Conservation (phyloP, 257 asterid species). For the Cruciata laevipes region DNA sequence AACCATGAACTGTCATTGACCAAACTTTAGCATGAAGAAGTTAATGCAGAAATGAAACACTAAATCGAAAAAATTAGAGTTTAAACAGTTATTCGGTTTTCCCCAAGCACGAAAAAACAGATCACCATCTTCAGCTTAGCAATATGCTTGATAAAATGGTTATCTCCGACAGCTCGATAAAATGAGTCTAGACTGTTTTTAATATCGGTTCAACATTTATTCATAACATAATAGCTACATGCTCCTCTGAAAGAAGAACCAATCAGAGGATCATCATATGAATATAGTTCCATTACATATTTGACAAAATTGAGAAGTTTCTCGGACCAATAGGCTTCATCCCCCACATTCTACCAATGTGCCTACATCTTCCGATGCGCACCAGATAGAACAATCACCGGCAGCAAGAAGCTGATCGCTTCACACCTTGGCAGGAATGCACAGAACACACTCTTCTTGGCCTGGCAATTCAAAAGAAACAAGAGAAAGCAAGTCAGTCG, state of each 20-base stretch:
- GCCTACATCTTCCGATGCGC: constrained; percentile 33
- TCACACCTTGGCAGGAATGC: constrained; percentile 19
- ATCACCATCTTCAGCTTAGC: neutral
- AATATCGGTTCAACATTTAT: constrained; percentile 1
- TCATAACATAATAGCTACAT: constrained; percentile 2
- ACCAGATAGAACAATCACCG: constrained; percentile 26
- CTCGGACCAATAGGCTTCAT: constrained; percentile 79
- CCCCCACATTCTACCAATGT: constrained; percentile 36
- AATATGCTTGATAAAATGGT: neutral
- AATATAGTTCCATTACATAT: constrained; percentile 23
- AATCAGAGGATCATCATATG: constrained; percentile 12
- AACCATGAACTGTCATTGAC: neutral
- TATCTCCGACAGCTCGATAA: constrained; percentile 1
- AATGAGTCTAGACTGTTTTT: neutral
- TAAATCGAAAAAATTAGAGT: neutral
- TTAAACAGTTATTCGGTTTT: neutral
- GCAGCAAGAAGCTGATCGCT: constrained; percentile 14
- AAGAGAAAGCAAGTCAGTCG: neutral
- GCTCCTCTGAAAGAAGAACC: constrained; percentile 15
- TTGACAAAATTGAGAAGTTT: constrained; percentile 32
- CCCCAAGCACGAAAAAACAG: neutral
- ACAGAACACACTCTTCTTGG: constrained; percentile 21
- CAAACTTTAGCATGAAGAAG: neutral
- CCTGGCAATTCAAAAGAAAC: constrained; percentile 20
- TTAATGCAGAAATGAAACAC: neutral